phyloP scores from a whole-genome alignment of 805 yeast genomes.

The Starmerella khaoyaiensis region DNA sequence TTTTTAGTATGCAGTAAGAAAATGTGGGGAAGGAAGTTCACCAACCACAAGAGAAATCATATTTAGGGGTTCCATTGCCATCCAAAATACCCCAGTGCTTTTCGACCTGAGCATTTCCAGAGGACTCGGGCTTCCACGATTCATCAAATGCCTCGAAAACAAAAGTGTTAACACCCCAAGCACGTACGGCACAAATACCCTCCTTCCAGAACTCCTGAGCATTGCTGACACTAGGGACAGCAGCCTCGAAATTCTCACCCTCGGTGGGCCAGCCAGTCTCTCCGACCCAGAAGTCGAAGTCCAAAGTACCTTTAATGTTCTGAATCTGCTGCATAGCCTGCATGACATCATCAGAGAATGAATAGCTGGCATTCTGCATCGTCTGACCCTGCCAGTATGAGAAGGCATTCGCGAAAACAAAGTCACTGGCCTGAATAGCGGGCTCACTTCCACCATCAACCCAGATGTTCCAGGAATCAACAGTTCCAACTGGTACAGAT shows the following conservation, averaged over 20 bases:
- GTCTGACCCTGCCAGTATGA: constrained; percentile 98
- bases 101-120: constrained; percentile 77
- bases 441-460: constrained; percentile 64
- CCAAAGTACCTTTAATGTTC: constrained; percentile 72
- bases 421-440: constrained; percentile 70
- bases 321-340: constrained; percentile 88
- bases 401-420: constrained; percentile 87
- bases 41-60: constrained; percentile 11
- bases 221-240: constrained; percentile 57
- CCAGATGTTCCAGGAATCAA: constrained; percentile 87
- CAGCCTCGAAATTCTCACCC: constrained; percentile 56
- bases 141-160: constrained; percentile 94
- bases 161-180: constrained; percentile 87
- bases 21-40: not conserved
- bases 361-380: constrained; percentile 66
- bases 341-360: constrained; percentile 94
- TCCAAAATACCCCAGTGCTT: constrained; percentile 86
- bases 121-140: constrained; percentile 71
- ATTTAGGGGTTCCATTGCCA: constrained; percentile 29
- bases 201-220: constrained; percentile 77
- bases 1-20: no score
- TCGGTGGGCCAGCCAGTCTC: constrained; percentile 96
- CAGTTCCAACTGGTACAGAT: constrained; percentile 73
- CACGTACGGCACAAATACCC: constrained; percentile 86
- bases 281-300: constrained; percentile 86